These are phyloP conservation scores for Collybia sordida DNA, from an alignment of 768 basidiomycete genomes.

Conservation along the genomic window DNA sequence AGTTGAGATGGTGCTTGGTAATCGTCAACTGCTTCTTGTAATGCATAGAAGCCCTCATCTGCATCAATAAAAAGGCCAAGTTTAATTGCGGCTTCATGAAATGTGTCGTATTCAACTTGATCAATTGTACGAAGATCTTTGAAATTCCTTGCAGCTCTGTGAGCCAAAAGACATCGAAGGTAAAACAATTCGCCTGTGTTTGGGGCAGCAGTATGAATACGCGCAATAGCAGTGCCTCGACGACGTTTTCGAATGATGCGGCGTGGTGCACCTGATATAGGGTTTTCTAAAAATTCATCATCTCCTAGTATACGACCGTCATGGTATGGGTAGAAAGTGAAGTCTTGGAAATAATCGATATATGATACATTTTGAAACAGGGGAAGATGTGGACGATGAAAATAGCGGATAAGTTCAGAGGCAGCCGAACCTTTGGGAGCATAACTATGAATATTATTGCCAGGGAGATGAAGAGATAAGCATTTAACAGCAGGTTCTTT, in stretches of 20 bases:
- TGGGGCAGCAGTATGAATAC: neutral
- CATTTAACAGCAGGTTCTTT: constrained; percentile 3
- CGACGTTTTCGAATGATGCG: neutral
- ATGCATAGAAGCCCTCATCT: neutral
- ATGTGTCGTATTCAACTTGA: constrained; percentile 11
- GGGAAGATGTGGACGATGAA: neutral
- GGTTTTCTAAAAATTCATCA: neutral
- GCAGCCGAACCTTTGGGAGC: neutral
- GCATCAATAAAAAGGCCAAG: neutral
- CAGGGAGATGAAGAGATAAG: constrained; percentile 6
- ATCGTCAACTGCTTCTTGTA: neutral
- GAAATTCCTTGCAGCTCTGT: constrained; percentile 10
- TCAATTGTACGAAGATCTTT: constrained; percentile 20
- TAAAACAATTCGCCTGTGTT: neutral
- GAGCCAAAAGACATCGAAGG: neutral
- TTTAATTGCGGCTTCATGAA: constrained; percentile 18
- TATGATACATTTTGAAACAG: neutral
- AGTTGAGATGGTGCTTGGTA: neutral
- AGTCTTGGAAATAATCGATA: neutral
- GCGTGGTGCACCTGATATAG: neutral
- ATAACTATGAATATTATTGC: neutral
- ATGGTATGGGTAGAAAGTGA: neutral
- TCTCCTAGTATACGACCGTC: neutral
- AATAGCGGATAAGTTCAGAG: neutral
- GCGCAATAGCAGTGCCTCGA: neutral